These are phyloP conservation scores for Neurospora pannonica DNA, from an alignment of 495 filamentous ascomycete genomes.

Conservation along the genomic window DNA sequence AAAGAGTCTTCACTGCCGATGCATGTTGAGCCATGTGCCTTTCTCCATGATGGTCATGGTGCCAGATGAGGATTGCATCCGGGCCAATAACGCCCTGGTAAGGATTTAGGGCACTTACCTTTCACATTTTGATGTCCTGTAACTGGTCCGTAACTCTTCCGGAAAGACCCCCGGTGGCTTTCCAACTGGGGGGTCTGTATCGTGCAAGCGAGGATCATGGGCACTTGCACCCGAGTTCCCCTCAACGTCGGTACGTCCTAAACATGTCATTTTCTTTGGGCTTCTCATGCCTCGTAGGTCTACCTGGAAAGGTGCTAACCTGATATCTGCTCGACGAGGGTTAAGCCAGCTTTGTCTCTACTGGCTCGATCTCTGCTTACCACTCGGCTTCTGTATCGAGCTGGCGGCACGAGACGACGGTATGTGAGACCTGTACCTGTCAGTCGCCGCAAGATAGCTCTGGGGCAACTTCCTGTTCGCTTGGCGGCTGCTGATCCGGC, in stretches of 20 bases:
- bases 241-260: not conserved
- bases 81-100: not conserved
- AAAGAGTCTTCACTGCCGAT: not conserved
- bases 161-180: not conserved
- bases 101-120: not conserved
- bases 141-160: not conserved
- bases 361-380: not conserved
- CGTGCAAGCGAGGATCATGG: not conserved
- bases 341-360: not conserved
- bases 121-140: not conserved
- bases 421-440: not conserved
- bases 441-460: not conserved
- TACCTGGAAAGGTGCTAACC: not conserved
- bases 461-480: not conserved
- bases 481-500: not conserved
- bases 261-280: not conserved
- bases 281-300: not conserved
- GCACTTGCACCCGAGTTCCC: not conserved
- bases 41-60: not conserved
- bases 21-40: not conserved
- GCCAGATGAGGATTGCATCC: not conserved
- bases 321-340: not conserved
- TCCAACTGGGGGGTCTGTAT: not conserved
- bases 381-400: not conserved
- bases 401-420: not conserved